Evolutionary conservation across 768 basidiomycete genomes (phyloP).

Genomic region (Rhodocollybia butyracea): DNA sequence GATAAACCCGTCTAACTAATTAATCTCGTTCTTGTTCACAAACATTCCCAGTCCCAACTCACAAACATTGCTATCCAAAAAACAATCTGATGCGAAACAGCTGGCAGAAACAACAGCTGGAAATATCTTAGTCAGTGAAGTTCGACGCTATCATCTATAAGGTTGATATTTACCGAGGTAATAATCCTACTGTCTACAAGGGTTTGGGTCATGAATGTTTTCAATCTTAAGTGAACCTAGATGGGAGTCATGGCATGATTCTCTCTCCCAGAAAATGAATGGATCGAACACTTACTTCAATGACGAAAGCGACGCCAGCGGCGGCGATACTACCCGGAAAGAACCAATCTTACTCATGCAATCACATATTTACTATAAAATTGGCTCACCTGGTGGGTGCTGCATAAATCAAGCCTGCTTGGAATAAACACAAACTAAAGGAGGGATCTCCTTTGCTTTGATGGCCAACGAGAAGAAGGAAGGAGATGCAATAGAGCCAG

Average conservation of each 20-base stretch:
- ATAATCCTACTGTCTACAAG: not conserved
- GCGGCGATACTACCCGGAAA: slow-evolving; percentile 3
- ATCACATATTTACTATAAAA: not conserved
- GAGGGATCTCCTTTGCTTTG: slow-evolving; percentile 11
- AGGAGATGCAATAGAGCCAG: slow-evolving; percentile 11
- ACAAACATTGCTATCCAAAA: slow-evolving; percentile 12
- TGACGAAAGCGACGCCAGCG: slow-evolving; percentile 4
- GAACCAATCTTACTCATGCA: not conserved
- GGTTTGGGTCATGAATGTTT: not conserved
- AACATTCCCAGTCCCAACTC: not conserved
- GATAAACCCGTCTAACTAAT: not conserved
- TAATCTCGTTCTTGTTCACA: not conserved
- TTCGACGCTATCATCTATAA: not conserved
- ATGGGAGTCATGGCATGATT: not conserved
- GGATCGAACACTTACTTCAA: slow-evolving; percentile 1
- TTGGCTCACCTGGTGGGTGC: slow-evolving; percentile 6
- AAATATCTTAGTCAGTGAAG: not conserved
- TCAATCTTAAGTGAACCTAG: not conserved
- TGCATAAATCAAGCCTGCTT: slow-evolving; percentile 14
- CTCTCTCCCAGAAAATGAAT: too few relatives aligned
- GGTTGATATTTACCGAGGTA: not conserved
- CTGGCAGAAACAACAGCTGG: slow-evolving; percentile 8
- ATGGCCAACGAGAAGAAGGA: slow-evolving; percentile 11
- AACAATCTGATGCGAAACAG: slow-evolving; percentile 1
- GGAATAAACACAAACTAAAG: slow-evolving; percentile 9